Conservation (phyloP, 495 filamentous ascomycete species). For the Neurospora pannonica region DNA sequence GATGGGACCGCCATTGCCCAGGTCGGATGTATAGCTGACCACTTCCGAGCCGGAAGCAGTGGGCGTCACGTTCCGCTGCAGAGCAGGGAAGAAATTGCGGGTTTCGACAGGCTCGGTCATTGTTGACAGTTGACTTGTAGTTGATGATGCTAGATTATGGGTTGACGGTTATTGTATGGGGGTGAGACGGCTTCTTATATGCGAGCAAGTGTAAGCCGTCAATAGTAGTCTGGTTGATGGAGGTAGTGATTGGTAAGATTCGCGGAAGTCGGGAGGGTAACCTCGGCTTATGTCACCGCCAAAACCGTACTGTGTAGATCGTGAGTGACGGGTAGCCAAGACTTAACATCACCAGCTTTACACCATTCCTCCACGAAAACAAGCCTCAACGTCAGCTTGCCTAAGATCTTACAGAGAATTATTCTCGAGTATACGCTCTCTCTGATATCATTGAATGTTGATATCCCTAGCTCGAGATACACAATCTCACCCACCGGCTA, state of each 20-base stretch:
- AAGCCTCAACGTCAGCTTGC: too few relatives aligned
- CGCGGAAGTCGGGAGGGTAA: background rate
- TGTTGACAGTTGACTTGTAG: background rate
- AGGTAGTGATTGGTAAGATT: background rate
- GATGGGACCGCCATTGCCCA: constrained; percentile 9
- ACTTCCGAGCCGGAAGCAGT: constrained; percentile 13
- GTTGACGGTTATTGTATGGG: background rate
- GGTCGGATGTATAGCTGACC: constrained; percentile 15
- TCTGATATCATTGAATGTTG: too few relatives aligned
- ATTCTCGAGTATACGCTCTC: too few relatives aligned
- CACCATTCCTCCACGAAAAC: background rate
- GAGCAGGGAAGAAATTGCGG: constrained; percentile 11
- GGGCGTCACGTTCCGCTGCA: constrained; percentile 11
- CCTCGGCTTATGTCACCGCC: background rate
- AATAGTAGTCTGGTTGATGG: background rate
- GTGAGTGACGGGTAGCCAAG: background rate
- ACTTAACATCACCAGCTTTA: background rate
- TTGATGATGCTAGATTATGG: background rate
- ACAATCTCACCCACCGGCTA: background rate
- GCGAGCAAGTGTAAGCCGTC: background rate
- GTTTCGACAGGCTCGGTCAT: constrained; percentile 9
- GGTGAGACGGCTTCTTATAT: background rate
- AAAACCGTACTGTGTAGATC: background rate
- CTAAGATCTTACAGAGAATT: too few relatives aligned
- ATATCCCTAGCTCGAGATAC: background rate